Base-by-base conservation (phyloP, 1,284 basidiomycete genomes). In the Ganoderma lucidum region DNA sequence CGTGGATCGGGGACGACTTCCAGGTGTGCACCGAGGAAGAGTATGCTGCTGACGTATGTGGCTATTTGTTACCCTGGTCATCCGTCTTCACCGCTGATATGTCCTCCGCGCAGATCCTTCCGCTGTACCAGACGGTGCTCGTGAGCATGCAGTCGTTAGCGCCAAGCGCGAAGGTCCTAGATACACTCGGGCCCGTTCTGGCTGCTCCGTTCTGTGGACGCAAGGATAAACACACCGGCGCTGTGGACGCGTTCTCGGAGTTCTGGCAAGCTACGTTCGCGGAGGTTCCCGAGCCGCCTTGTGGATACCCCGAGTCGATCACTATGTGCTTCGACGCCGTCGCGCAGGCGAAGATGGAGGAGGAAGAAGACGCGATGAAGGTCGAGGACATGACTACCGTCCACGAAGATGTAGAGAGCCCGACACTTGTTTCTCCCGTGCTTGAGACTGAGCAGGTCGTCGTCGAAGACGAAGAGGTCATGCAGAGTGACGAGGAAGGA, bases 1-100 rank as follows among this genome's bases (percentile, higher is more conserved):
- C 83, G 14, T 94, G 92, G 93, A 77, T 93, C 37, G 81, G 84
- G 8, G 92, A 94, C 78, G 86, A 88, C 56, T 81, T 81, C 56
- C 72, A 78, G 32, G 81, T 83, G 4, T 87, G 90, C 78, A 80
- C 81, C 14, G 78, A 79, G 28, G 84, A 86, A 28, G 88, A 91
- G 64, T 87, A 92, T 68, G 80, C 80, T 9, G 82, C 87, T 70
- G 90, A 92, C 75, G 90, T 90, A 74, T 62, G 85, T 80, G 30
- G 42, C 2, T 45, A 48, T 67, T 62, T 15, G 41, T 9, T 41
- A 58, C 12, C 59, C 44, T 61, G 41, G 30, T 61, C 15, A 3
- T 32, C 23, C 14, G 14, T 23, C 37, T 39, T 39, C 59, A 42
- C 23, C 39, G 23, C 59, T 61, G 39, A 41, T 32, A 41, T 32